Evolutionary conservation across 192 early-diverging fungal genomes (phyloP).

Genomic region (Podila horticola): DNA sequence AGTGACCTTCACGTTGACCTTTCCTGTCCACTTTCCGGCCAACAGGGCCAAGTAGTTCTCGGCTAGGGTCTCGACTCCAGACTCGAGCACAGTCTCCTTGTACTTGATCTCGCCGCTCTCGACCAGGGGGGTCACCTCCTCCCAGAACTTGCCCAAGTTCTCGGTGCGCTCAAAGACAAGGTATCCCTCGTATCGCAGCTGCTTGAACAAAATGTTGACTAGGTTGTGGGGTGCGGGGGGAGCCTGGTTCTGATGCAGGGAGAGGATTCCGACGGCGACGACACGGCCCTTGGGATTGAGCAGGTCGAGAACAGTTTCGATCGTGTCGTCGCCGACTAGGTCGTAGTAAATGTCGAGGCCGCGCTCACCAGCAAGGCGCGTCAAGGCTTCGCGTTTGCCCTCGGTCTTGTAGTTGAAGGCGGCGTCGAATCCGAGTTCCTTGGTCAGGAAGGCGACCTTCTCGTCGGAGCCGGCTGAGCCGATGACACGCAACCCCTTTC

Average conservation of each 20-base stretch:
- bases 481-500: slow-evolving; percentile 81
- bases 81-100: slow-evolving; percentile 5
- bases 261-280: slow-evolving; percentile 15
- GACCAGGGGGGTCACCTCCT: slow-evolving; percentile 33
- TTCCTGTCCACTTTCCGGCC: slow-evolving; percentile 16
- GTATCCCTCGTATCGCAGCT: slow-evolving; percentile 37
- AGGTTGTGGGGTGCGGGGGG: slow-evolving; percentile 17
- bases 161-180: slow-evolving; percentile 27
- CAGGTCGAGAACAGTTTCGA: slow-evolving; percentile 28
- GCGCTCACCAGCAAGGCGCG: slow-evolving; percentile 3
- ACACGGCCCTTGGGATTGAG: slow-evolving; percentile 26
- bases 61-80: background rate
- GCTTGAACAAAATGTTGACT: slow-evolving; percentile 27
- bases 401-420: slow-evolving; percentile 94
- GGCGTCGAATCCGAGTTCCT: slow-evolving; percentile 79
- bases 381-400: slow-evolving; percentile 24
- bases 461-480: slow-evolving; percentile 88
- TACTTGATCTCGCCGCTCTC: slow-evolving; percentile 36
- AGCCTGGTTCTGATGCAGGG: slow-evolving; percentile 18
- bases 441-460: slow-evolving; percentile 80
- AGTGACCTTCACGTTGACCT: slow-evolving; percentile 34
- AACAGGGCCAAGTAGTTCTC: slow-evolving; percentile 26
- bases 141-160: slow-evolving; percentile 12
- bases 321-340: slow-evolving; percentile 69
- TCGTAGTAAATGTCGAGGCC: slow-evolving; percentile 91